Percentiles rank a stretch among this genome's conserved stretches.
phyloP scores from a whole-genome alignment of 495 filamentous ascomycete species.

The Trichoderma asperelloides region DNA sequence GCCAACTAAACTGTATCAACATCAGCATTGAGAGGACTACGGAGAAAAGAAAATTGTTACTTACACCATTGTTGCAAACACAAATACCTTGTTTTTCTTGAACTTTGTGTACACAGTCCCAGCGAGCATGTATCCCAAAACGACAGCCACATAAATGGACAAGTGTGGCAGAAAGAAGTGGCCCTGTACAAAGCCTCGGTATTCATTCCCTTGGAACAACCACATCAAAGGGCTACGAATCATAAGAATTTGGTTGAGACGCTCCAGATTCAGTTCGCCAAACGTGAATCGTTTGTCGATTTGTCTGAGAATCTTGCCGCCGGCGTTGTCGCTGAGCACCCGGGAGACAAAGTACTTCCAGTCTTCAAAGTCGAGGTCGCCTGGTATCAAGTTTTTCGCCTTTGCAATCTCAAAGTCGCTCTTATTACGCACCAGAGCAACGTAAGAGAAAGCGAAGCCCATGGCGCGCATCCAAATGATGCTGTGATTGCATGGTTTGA shows the following conservation, averaged over 20 bases:
- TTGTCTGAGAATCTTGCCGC: conserved; percentile 13
- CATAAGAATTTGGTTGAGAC: conserved; percentile 30
- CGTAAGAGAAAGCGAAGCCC: conserved; percentile 33
- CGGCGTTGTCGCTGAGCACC: neutral
- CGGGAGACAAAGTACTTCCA: conserved; percentile 14
- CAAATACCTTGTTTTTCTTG: neutral
- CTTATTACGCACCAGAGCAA: conserved; percentile 25
- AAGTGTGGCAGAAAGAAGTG: conserved; percentile 38
- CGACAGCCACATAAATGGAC: conserved; percentile 42
- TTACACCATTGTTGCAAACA: neutral
- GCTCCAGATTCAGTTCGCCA: conserved; percentile 37
- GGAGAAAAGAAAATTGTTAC: neutral
- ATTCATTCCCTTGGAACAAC: neutral
- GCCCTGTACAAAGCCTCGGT: conserved; percentile 28
- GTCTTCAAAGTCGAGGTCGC: conserved; percentile 14
- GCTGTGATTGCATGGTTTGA: neutral
- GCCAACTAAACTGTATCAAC: neutral
- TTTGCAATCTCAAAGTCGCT: conserved; percentile 33
- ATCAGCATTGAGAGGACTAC: neutral
- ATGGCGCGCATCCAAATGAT: conserved; percentile 14
- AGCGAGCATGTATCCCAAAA: conserved; percentile 48
- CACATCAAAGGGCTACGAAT: conserved; percentile 20
- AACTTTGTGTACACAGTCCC: neutral
- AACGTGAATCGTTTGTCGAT: conserved; percentile 35
- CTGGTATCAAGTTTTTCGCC: conserved; percentile 24